Evolutionary conservation across 495 filamentous ascomycete species (phyloP).

Genomic region (Talaromyces stipitatus): DNA sequence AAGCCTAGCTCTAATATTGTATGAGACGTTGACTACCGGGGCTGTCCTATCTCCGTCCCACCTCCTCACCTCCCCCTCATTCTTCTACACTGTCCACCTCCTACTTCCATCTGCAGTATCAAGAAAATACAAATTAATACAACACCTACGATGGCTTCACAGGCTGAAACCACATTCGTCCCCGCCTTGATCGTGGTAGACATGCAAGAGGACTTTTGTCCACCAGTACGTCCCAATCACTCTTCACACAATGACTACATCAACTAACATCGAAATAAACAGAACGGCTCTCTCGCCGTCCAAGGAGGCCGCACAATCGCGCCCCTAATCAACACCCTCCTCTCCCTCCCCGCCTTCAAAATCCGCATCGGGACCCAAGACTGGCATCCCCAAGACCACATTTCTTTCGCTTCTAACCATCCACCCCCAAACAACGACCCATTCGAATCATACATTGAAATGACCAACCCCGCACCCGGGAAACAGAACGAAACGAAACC

Average conservation of each 20-base stretch:
- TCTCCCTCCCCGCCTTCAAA: conserved; percentile 58
- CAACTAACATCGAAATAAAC: neutral
- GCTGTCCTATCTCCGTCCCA: neutral
- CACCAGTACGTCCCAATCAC: conserved; percentile 52
- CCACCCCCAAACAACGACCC: conserved; percentile 53
- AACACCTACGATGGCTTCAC: neutral
- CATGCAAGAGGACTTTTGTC: conserved; percentile 95
- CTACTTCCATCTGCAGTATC: neutral
- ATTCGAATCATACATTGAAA: conserved; percentile 52
- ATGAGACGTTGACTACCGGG: neutral
- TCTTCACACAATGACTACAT: neutral
- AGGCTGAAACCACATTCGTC: conserved; percentile 23
- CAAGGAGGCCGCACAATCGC: conserved; percentile 60
- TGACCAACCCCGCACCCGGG: conserved; percentile 55
- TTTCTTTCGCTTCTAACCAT: conserved; percentile 87
- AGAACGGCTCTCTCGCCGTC: conserved; percentile 82
- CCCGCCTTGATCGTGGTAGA: conserved; percentile 72
- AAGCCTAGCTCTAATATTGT: neutral
- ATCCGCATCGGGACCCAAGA: conserved; percentile 79
- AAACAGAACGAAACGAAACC: conserved; percentile 55
- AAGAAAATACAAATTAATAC: neutral
- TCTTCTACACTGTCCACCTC: neutral
- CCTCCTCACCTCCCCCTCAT: neutral
- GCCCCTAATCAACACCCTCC: conserved; percentile 65
- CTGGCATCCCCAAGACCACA: conserved; percentile 76